Percentiles rank a stretch among this genome's conserved stretches.
phyloP scores from a whole-genome alignment of 306 rosid genomes.

The Vicia faba region DNA sequence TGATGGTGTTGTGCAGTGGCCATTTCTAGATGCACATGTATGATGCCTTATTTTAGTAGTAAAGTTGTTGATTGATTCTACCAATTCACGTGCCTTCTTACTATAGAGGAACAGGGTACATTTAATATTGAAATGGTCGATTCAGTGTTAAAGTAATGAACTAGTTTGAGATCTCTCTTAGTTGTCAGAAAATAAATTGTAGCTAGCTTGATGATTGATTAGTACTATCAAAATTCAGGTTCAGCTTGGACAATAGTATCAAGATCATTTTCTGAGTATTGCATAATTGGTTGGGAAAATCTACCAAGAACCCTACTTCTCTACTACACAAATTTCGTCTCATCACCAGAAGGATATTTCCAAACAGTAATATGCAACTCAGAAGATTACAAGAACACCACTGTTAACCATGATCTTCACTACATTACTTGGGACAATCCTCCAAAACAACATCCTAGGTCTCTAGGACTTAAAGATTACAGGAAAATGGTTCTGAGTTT shows the following conservation, averaged over 20 bases:
- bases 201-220: too few relatives aligned
- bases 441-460: slow-evolving; percentile 90
- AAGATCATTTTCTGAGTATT: slow-evolving; percentile 82
- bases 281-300: slow-evolving; percentile 92
- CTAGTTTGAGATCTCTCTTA: too few relatives aligned
- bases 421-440: slow-evolving; percentile 91
- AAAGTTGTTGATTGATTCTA: slow-evolving; percentile 24
- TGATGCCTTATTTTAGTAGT: slow-evolving; percentile 18
- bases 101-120: slow-evolving; percentile 9
- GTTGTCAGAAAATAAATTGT: too few relatives aligned
- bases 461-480: slow-evolving; percentile 64
- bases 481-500: slow-evolving; percentile 58
- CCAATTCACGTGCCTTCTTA: slow-evolving; percentile 38
- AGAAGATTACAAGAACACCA: slow-evolving; percentile 63
- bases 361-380: slow-evolving; percentile 88
- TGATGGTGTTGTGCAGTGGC: slow-evolving; percentile 26
- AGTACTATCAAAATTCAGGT: slow-evolving; percentile 60
- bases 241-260: slow-evolving; percentile 94
- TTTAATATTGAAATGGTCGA: too few relatives aligned
- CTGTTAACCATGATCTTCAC: slow-evolving; percentile 85
- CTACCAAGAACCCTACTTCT: slow-evolving; percentile 87
- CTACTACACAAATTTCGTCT: slow-evolving; percentile 90
- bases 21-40: slow-evolving; percentile 34
- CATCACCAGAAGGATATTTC: slow-evolving; percentile 92
- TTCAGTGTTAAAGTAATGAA: too few relatives aligned